phyloP scores from a whole-genome alignment of 1,139 yeast genomes.

The Pneumocystis carinii region DNA sequence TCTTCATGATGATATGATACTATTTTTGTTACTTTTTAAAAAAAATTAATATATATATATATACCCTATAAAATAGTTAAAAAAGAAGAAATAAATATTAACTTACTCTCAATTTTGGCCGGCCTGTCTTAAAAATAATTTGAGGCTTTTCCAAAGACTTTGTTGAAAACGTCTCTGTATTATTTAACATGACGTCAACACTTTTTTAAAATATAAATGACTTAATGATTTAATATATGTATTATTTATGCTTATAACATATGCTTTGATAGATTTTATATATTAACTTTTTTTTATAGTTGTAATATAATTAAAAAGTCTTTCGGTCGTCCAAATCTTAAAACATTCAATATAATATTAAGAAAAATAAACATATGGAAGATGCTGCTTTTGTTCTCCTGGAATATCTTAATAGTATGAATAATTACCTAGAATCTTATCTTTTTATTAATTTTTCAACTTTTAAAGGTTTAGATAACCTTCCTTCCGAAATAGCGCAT shows the following conservation, averaged over 20 bases:
- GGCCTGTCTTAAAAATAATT: background rate
- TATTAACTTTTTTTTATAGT: background rate
- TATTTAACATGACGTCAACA: background rate
- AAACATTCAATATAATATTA: background rate
- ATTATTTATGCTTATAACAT: background rate
- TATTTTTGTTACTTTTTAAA: background rate
- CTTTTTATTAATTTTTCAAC: slow-evolving; percentile 1
- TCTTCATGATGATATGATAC: slow-evolving; percentile 76
- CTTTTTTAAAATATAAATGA: background rate
- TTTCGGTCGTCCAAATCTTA: background rate
- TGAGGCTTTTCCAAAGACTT: background rate
- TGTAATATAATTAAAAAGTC: background rate
- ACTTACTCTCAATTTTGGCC: background rate
- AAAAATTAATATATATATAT: background rate
- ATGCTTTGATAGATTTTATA: background rate
- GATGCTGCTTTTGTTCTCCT: background rate
- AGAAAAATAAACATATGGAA: background rate
- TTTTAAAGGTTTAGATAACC: slow-evolving; percentile 38
- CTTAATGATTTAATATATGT: background rate
- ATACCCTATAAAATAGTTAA: background rate
- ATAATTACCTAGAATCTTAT: background rate
- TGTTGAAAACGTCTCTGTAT: background rate
- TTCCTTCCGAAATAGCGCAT: slow-evolving; percentile 80
- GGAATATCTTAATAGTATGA: background rate
- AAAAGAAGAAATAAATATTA: background rate